These are phyloP conservation scores for Silybum marianum DNA, from an alignment of 129 eudicot genomes.

Conservation along the genomic window DNA sequence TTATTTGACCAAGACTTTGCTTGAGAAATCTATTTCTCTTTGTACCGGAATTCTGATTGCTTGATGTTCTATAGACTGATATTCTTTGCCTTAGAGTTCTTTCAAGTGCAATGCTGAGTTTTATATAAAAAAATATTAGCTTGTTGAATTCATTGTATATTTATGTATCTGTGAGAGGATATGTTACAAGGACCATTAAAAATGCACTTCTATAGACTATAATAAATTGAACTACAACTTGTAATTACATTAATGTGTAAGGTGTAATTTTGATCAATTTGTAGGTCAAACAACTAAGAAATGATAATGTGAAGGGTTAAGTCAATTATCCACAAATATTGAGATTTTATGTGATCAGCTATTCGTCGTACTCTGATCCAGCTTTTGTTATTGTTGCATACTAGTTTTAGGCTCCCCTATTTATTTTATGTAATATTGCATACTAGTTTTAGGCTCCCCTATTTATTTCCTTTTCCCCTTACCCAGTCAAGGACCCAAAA, in stretches of 20 bases:
- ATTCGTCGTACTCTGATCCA: not conserved
- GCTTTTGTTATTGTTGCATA: not conserved
- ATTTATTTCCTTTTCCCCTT: not conserved
- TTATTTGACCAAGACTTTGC: not conserved
- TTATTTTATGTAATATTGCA: not conserved
- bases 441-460: not conserved
- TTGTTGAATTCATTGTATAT: constrained; percentile 24
- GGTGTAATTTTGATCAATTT: constrained; percentile 10
- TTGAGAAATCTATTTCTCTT: not conserved
- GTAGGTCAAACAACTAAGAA: constrained; percentile 4
- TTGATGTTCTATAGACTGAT: constrained; percentile 1
- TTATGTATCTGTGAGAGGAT: not conserved
- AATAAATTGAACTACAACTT: not conserved
- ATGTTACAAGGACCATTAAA: not conserved
- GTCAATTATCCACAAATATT: not conserved
- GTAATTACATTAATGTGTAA: not conserved
- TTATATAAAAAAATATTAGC: not conserved
- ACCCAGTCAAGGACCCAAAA: not conserved
- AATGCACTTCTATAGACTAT: not conserved
- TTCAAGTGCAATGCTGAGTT: not conserved
- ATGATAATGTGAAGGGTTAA: constrained; percentile 5
- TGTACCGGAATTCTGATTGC: not conserved
- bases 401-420: not conserved
- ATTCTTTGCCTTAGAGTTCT: not conserved
- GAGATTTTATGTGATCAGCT: constrained; percentile 6